Conservation (phyloP, 2,329 filamentous ascomycete genomes). For the Alternaria alternata region DNA sequence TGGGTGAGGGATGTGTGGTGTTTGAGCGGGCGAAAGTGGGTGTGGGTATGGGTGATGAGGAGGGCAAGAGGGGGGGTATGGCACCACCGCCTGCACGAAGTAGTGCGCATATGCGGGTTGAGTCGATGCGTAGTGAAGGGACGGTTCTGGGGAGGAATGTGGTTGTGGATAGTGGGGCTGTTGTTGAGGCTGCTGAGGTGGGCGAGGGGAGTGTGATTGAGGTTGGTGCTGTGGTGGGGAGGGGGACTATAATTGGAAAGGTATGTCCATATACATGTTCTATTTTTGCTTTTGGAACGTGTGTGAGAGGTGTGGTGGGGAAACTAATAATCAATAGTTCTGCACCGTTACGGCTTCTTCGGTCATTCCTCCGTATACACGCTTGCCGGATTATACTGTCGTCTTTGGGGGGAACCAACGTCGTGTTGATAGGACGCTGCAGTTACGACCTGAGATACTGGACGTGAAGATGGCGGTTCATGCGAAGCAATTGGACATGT, state of each 20-base stretch:
- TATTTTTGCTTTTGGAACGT: conserved; percentile 11
- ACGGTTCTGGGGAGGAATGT: conserved; percentile 54
- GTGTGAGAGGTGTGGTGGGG: background rate
- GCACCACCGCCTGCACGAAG: conserved; percentile 17
- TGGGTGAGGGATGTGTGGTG: conserved; percentile 71
- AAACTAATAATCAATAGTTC: conserved; percentile 37
- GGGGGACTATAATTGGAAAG: conserved; percentile 52
- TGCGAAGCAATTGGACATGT: conserved; percentile 47
- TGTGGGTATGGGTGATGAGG: conserved; percentile 39
- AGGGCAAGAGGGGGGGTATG: conserved; percentile 26
- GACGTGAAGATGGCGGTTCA: conserved; percentile 42
- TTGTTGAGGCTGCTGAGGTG: conserved; percentile 50
- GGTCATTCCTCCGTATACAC: conserved; percentile 47
- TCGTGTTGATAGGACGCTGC: conserved; percentile 52
- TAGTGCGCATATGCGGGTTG: conserved; percentile 14
- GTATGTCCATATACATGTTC: conserved; percentile 43
- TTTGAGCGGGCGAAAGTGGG: conserved; percentile 67
- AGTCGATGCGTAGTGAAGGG: conserved; percentile 36
- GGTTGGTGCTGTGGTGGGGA: conserved; percentile 43
- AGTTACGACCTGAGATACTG: conserved; percentile 39
- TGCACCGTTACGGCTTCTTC: conserved; percentile 55
- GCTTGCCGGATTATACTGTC: conserved; percentile 56
- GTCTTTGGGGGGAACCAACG: conserved; percentile 52
- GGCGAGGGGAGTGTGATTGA: conserved; percentile 49
- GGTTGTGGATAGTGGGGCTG: conserved; percentile 54